These are phyloP conservation scores for Apiospora arundinis DNA, from an alignment of 2,329 filamentous ascomycete genomes.

Conservation along the genomic window DNA sequence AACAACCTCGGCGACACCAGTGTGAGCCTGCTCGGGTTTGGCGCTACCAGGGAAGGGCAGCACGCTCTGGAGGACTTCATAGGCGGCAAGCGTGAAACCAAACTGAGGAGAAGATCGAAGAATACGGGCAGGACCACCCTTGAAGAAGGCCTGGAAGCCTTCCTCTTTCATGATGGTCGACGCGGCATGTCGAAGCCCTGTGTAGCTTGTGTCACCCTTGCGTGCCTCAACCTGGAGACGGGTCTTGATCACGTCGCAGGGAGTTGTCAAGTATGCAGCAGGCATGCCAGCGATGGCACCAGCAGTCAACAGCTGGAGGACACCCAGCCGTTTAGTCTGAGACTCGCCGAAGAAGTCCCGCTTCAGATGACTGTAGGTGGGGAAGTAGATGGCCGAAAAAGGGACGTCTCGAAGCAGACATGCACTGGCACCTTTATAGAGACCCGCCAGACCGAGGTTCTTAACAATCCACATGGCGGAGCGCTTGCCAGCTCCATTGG, in stretches of 20 bases:
- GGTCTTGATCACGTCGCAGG: conserved; percentile 99
- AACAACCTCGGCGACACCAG: conserved; percentile 68
- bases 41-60: conserved; percentile 77
- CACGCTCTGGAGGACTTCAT: conserved; percentile 85
- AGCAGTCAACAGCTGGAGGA: conserved; percentile 89
- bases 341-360: conserved; percentile 92
- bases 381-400: conserved; percentile 99
- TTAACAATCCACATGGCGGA: conserved; percentile 98
- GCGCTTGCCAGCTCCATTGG: conserved; percentile 81
- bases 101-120: conserved; percentile 96
- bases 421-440: conserved; percentile 96
- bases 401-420: conserved; percentile 96
- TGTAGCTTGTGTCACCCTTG: conserved; percentile 92
- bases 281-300: conserved; percentile 95
- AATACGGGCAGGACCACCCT: conserved; percentile 94
- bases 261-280: conserved; percentile 92
- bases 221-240: conserved; percentile 95
- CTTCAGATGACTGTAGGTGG: conserved; percentile 94
- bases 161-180: conserved; percentile 86
- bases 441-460: conserved; percentile 89
- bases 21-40: conserved; percentile 58
- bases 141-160: conserved; percentile 97
- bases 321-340: conserved; percentile 82
- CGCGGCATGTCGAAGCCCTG: conserved; percentile 84
- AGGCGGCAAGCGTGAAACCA: conserved; percentile 94